A percentile compares a stretch with the other conserved stretches of the same genome.
Evolutionary conservation across 78 protist species (phyloP).

Genomic region (Dictyostelium capitatum): DNA sequence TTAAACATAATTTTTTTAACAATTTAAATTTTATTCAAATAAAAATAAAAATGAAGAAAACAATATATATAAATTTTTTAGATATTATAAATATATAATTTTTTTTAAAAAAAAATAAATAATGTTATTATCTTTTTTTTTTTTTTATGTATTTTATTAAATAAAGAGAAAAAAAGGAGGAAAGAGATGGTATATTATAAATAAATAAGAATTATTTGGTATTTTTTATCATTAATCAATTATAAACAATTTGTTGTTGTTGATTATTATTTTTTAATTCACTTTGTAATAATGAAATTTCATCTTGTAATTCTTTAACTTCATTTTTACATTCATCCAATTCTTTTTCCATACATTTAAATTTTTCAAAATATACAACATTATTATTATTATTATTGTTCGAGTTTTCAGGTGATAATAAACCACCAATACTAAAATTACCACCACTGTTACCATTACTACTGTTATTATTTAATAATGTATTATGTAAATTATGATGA

Average conservation of each 20-base stretch:
- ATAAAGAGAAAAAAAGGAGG: too few relatives aligned
- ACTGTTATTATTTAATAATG: background rate
- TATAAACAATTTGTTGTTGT: background rate
- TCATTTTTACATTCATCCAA: conserved; percentile 34
- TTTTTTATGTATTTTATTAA: too few relatives aligned
- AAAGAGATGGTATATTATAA: too few relatives aligned
- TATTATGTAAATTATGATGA: background rate
- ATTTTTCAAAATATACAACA: background rate
- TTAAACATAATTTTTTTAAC: too few relatives aligned
- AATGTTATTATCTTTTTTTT: too few relatives aligned
- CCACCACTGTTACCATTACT: background rate
- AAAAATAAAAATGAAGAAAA: too few relatives aligned
- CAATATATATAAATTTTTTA: too few relatives aligned
- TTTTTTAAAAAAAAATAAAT: too few relatives aligned
- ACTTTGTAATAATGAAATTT: background rate
- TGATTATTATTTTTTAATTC: conserved; percentile 15
- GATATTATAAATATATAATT: too few relatives aligned
- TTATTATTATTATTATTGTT: background rate
- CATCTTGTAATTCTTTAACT: conserved; percentile 16
- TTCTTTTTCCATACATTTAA: conserved; percentile 16
- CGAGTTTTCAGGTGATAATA: background rate
- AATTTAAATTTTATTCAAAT: too few relatives aligned
- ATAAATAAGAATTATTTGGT: too few relatives aligned
- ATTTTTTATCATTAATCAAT: background rate
- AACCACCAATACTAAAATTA: conserved; percentile 8